A percentile compares a stretch with the other conserved stretches of the same genome.
Conservation (phyloP, 2,329 filamentous ascomycete species). For the Verticillium albo-atrum region DNA sequence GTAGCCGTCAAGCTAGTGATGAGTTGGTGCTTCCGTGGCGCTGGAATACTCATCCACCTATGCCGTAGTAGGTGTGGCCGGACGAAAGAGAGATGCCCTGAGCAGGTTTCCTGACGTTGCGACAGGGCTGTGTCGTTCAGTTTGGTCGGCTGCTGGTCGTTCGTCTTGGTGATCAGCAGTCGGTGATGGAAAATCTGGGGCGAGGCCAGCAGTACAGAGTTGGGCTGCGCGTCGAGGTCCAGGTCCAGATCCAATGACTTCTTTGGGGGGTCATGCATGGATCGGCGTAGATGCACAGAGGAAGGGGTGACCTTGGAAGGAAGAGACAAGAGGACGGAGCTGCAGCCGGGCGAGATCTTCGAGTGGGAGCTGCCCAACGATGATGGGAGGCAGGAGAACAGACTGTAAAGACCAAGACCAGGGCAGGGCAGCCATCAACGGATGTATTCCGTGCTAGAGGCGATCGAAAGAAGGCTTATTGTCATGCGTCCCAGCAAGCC, state of each 20-base stretch:
- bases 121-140: not conserved
- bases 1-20: not conserved
- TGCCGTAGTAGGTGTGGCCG: not conserved
- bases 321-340: not conserved
- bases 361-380: not conserved
- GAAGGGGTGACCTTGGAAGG: not conserved
- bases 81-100: not conserved
- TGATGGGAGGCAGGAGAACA: not conserved
- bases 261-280: not conserved
- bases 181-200: not conserved
- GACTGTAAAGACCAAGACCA: not conserved
- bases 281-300: not conserved
- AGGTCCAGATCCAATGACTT: not conserved
- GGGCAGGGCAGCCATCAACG: not conserved
- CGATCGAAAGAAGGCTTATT: slow-evolving; percentile 5
- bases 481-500: slow-evolving; percentile 9
- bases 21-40: not conserved
- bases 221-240: not conserved
- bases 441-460: not conserved
- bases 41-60: not conserved
- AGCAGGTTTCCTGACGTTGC: not conserved
- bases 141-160: not conserved
- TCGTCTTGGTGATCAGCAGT: not conserved
- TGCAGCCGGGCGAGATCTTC: not conserved
- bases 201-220: not conserved